Evolutionary conservation across 495 filamentous ascomycete genomes (phyloP), one percentile per base, ranked within the genome.

Genomic region (Thozetella sp.): DNA sequence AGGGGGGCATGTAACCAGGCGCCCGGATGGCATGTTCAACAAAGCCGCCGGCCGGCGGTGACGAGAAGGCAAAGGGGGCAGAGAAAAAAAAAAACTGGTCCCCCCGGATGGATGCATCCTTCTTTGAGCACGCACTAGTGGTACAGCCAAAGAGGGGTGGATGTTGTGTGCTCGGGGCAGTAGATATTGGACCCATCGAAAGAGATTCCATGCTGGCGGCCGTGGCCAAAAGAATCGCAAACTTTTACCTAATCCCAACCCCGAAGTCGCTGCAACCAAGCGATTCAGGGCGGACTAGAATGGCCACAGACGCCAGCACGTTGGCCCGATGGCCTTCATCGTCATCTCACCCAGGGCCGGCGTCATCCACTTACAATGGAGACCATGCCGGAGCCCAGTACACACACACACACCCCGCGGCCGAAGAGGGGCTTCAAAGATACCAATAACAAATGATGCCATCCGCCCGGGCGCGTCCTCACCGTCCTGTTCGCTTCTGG

Each of bases 191-290:
- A n/a, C n/a, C n/a, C n/a, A n/a, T 12, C 12, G n/a, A 25, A 3
- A 54, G 6, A n/a, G 25, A 34, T 54, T 25, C 19, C n/a, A 9
- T 10, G 30, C 30, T 37, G 19, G 45, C n/a, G 25, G 46, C 9
- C 56, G 19, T 53, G 20, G 34, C 58, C 65, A 61, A 64, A 54
- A 63, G 63, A 71, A 69, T 64, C 56, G 56, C 57, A 68, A 72
- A 27, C 20, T 65, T 69, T 74, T 74, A 74, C 72, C 67, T 74
- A 74, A 74, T 72, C 62, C 46, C 27, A 69, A 63, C 61, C 61
- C 43, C 63, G 55, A 51, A 55, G 43, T 40, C 50, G 58, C 63
- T 60, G 59, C 53, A 25, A 26, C 23, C 17, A n/a, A 34, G 19
- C 54, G 54, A 56, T 53, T 20, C 51, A 34, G 43, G 10, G n/a